Base-by-base conservation (phyloP, 352 stramenopile species). In the Pythium pectinolyticum region DNA sequence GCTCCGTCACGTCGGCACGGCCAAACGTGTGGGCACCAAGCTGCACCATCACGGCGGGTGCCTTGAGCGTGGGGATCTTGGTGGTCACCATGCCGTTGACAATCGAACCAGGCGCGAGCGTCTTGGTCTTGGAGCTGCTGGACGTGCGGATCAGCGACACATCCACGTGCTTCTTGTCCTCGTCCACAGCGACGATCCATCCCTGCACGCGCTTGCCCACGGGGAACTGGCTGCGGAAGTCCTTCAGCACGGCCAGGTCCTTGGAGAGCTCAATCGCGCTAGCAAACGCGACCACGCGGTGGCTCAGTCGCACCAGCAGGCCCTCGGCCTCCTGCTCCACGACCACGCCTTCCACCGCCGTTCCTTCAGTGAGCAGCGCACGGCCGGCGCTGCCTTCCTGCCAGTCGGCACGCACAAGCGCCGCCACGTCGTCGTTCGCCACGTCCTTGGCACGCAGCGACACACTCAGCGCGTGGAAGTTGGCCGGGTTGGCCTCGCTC, bases 31-130 rank as follows among this genome's bases (percentile, higher is more conserved):
- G 80, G 2, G 80, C 73, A 12, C 72, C 79, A 28, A 95, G 73
- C 67, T 95, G 84, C 57, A 96, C 77, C 86, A 95, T 96, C 58
- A 96, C 69, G 3, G 84, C 88, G 9, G 88, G 88, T 19, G 88
- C 71, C 43, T 88, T 87, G 58, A 93, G 78, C 11, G 71, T 66
- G n/a, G 76, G 75, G 47, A 92, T 77, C 63, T 90, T 93, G 17
- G 70, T 79, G 30, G 78, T 91, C 55, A 95, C 72, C 28, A 90
- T 72, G 46, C 85, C 87, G 40, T 80, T 77, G 28, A 96, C 78
- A n/a, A 94, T 58, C 24, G 24, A 61, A 5, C 87, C 87, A 5
- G 69, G 22, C 66, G 80, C 75, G 20, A 90, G 54, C 37, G 52
- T 17, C 2, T 31, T n/a, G n/a, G n/a, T n/a, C 51, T 25, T 50